These are phyloP conservation scores for Baorangia bicolor DNA, from an alignment of 768 basidiomycete species.

Conservation along the genomic window DNA sequence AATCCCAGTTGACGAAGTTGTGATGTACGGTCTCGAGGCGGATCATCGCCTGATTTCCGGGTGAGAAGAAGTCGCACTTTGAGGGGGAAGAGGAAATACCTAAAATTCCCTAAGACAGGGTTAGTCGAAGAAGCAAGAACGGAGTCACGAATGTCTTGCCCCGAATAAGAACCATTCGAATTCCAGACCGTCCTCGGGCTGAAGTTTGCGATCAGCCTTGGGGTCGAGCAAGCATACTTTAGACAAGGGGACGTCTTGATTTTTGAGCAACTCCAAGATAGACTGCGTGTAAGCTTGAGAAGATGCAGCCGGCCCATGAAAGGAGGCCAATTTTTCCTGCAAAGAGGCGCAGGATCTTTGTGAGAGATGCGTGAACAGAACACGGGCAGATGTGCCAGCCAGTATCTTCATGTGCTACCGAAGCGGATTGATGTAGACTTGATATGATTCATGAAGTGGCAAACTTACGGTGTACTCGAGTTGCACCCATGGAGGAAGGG, in stretches of 20 bases:
- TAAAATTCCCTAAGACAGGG: slow-evolving; percentile 51
- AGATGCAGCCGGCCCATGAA: slow-evolving; percentile 13
- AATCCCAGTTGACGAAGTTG: slow-evolving; percentile 88
- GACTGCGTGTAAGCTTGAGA: slow-evolving; percentile 28
- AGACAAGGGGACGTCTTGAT: slow-evolving; percentile 39
- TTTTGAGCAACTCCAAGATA: slow-evolving; percentile 14
- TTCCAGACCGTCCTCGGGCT: slow-evolving; percentile 75
- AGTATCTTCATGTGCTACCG: slow-evolving; percentile 80
- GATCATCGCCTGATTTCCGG: slow-evolving; percentile 77
- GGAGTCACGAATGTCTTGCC: slow-evolving; percentile 39
- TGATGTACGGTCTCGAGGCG: slow-evolving; percentile 88
- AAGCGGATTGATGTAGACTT: background rate
- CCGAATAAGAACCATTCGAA: slow-evolving; percentile 94
- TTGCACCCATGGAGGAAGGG: slow-evolving; percentile 87
- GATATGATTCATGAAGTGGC: background rate
- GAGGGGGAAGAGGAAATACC: slow-evolving; percentile 33
- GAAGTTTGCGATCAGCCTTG: slow-evolving; percentile 65
- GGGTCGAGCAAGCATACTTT: slow-evolving; percentile 94
- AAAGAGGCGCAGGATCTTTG: slow-evolving; percentile 62
- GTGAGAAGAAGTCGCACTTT: background rate
- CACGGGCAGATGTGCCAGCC: slow-evolving; percentile 59
- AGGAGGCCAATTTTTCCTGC: slow-evolving; percentile 16
- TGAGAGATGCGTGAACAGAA: slow-evolving; percentile 89
- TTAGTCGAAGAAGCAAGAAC: background rate
- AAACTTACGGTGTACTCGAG: slow-evolving; percentile 79